Evolutionary conservation across 2,329 filamentous ascomycete species (phyloP).

Genomic region (Sporothrix euskadiensis): DNA sequence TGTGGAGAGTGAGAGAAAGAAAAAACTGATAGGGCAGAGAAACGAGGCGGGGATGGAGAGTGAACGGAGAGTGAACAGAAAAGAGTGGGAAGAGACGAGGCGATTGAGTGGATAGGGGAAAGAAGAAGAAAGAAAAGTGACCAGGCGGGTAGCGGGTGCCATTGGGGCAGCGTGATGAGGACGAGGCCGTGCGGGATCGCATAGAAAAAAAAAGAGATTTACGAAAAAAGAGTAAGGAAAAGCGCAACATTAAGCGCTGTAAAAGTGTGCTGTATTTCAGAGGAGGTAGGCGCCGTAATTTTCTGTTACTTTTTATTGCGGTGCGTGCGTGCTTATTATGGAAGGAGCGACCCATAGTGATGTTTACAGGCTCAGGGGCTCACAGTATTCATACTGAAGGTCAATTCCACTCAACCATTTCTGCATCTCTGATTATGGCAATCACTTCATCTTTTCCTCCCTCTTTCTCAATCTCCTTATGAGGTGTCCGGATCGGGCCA

Average conservation of each 20-base stretch:
- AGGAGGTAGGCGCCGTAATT: not conserved
- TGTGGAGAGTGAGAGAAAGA: not conserved
- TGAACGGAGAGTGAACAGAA: not conserved
- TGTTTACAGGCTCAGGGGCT: not conserved
- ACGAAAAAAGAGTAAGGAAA: not conserved
- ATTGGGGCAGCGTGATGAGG: not conserved
- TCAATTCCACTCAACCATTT: not conserved
- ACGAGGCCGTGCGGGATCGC: not conserved
- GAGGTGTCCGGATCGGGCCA: not conserved
- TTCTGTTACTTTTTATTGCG: too few relatives aligned
- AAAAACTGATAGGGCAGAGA: not conserved
- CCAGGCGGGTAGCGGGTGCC: not conserved
- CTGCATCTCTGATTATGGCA: not conserved
- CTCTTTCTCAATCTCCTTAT: not conserved
- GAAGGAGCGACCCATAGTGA: too few relatives aligned
- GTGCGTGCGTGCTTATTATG: too few relatives aligned
- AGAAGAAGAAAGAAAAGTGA: not conserved
- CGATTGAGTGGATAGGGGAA: not conserved
- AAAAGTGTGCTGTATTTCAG: too few relatives aligned
- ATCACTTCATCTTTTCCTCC: not conserved
- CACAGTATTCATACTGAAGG: not conserved
- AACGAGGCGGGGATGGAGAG: not conserved
- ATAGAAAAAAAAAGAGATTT: not conserved
- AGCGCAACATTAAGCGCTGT: not conserved
- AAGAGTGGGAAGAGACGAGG: not conserved